Conservation (phyloP, 768 basidiomycete species). For the Pholiota microspora region DNA sequence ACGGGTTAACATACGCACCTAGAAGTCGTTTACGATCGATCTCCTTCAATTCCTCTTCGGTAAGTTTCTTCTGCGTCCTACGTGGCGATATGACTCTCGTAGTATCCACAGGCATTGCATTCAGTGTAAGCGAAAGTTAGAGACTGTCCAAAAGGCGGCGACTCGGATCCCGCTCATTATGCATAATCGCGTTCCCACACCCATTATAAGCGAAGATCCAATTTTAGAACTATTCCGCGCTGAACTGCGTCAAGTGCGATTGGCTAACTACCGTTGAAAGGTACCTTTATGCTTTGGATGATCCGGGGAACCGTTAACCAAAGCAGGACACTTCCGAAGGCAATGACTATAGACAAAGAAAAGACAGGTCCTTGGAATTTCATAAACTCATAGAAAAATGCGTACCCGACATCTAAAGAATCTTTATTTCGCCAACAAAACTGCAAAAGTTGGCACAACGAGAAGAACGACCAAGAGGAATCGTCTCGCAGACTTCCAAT, state of each 20-base stretch:
- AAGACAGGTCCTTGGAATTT: no score
- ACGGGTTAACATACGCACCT: constrained; percentile 27
- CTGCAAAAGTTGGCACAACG: no score
- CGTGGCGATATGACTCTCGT: constrained; percentile 36
- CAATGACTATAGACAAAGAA: no score
- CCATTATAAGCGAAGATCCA: neutral
- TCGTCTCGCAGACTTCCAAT: no score
- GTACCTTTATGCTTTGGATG: no score
- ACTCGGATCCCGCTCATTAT: neutral
- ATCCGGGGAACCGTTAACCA: neutral
- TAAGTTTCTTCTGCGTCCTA: constrained; percentile 39
- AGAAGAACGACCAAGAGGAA: no score
- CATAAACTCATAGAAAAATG: no score
- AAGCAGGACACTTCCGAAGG: neutral
- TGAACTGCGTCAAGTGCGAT: no score
- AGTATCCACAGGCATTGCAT: constrained; percentile 42
- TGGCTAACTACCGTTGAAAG: no score
- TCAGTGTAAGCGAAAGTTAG: constrained; percentile 1
- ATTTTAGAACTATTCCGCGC: neutral
- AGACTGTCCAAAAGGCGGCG: constrained; percentile 11
- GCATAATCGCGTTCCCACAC: constrained; percentile 6
- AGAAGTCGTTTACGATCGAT: constrained; percentile 49
- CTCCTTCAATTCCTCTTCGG: constrained; percentile 51
- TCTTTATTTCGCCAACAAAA: no score
- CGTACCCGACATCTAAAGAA: no score